Conservation (phyloP, 768 basidiomycete species). For the Agaricus blazei region DNA sequence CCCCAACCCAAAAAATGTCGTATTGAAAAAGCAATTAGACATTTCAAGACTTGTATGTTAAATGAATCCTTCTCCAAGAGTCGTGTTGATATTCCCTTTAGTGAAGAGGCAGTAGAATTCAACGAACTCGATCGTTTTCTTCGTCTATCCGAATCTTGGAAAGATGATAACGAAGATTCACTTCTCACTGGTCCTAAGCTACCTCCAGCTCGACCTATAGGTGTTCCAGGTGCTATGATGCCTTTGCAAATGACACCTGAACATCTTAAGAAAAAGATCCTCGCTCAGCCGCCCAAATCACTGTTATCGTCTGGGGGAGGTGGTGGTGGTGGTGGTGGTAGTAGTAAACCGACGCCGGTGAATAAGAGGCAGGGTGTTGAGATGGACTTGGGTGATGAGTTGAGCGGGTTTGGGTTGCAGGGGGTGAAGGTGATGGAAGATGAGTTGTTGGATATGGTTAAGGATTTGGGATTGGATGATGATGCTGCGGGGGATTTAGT, state of each 20-base stretch:
- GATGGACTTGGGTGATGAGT: slow-evolving; percentile 63
- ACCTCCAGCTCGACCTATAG: slow-evolving; percentile 57
- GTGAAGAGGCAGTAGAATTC: slow-evolving; percentile 83
- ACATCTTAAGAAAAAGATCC: slow-evolving; percentile 54
- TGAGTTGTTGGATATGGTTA: slow-evolving; percentile 65
- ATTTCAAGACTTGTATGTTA: slow-evolving; percentile 62
- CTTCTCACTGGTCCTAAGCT: slow-evolving; percentile 23
- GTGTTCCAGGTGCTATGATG: slow-evolving; percentile 73
- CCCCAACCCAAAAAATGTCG: background rate
- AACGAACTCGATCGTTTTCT: slow-evolving; percentile 68
- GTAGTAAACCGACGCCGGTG: slow-evolving; percentile 30
- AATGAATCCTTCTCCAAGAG: no score
- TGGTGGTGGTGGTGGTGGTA: slow-evolving; percentile 24
- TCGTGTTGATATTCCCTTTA: slow-evolving; percentile 19
- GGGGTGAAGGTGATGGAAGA: slow-evolving; percentile 75
- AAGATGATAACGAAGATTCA: slow-evolving; percentile 47
- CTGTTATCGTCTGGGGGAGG: slow-evolving; percentile 21
- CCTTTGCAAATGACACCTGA: slow-evolving; percentile 82
- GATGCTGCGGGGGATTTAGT: slow-evolving; percentile 76
- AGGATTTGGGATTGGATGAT: slow-evolving; percentile 70
- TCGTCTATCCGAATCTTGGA: slow-evolving; percentile 67
- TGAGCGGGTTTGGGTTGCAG: slow-evolving; percentile 67
- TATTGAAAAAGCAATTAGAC: slow-evolving; percentile 33
- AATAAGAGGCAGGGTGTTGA: slow-evolving; percentile 48
- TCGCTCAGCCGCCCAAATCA: slow-evolving; percentile 38